These are phyloP conservation scores for Sporothrix schenckii DNA, from an alignment of 2,329 filamentous ascomycete genomes.

Conservation along the genomic window DNA sequence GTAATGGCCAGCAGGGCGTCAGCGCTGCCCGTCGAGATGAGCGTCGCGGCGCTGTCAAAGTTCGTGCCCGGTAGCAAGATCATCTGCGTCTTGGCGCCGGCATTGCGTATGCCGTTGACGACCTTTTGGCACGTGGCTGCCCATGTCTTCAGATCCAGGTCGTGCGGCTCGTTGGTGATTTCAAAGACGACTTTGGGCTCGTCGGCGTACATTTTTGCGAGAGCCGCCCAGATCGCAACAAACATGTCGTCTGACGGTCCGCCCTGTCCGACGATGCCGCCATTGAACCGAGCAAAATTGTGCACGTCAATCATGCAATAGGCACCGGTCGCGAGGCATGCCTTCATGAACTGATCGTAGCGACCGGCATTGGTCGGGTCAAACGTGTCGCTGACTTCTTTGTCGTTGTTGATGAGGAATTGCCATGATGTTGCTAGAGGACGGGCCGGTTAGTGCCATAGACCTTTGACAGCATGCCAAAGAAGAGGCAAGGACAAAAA, in stretches of 20 bases:
- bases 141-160: conserved; percentile 61
- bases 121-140: conserved; percentile 62
- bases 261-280: conserved; percentile 65
- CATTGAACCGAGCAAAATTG: conserved; percentile 65
- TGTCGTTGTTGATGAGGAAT: conserved; percentile 50
- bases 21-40: conserved; percentile 55
- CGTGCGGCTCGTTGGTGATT: conserved; percentile 71
- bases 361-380: conserved; percentile 47
- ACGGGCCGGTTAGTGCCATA: not conserved
- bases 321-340: conserved; percentile 53
- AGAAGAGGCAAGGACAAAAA: too few relatives aligned
- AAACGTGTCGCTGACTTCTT: conserved; percentile 50
- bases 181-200: conserved; percentile 62
- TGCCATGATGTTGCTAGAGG: conserved; percentile 52
- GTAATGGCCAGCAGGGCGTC: conserved; percentile 56
- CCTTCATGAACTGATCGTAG: conserved; percentile 56
- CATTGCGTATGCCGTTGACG: conserved; percentile 68
- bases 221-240: conserved; percentile 59
- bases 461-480: not conserved
- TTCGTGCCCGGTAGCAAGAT: conserved; percentile 65
- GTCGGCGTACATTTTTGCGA: conserved; percentile 61
- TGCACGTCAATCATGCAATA: conserved; percentile 57
- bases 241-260: conserved; percentile 66
- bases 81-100: conserved; percentile 61
- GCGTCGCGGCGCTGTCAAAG: conserved; percentile 38